Conservation (phyloP, 2,329 filamentous ascomycete species). For the Fusarium illudens region DNA sequence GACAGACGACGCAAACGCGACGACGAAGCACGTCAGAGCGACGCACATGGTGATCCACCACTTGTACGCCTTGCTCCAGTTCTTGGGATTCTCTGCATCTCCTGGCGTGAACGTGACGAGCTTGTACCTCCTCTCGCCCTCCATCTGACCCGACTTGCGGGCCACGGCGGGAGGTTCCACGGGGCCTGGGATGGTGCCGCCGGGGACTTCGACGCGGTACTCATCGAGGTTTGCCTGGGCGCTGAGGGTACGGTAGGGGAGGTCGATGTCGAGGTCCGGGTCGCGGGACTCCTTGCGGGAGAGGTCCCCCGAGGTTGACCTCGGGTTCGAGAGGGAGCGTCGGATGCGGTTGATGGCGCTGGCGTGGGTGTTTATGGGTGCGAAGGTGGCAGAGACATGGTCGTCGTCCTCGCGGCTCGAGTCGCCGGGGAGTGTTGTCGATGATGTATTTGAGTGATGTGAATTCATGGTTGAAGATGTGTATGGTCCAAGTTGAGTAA, state of each 20-base stretch:
- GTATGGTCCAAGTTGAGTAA: not conserved
- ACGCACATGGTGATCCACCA: conserved; percentile 91
- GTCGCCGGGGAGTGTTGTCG: conserved; percentile 28
- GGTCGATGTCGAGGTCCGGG: conserved; percentile 59
- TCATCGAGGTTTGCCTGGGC: conserved; percentile 70
- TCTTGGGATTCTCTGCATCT: conserved; percentile 84
- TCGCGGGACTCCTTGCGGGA: conserved; percentile 49
- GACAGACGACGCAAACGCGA: conserved; percentile 75
- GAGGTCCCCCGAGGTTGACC: conserved; percentile 12
- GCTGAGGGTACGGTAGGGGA: conserved; percentile 72
- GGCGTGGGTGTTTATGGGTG: conserved; percentile 35
- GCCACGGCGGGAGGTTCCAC: conserved; percentile 39
- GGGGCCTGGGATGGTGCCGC: conserved; percentile 67
- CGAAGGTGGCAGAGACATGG: conserved; percentile 22
- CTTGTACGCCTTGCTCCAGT: conserved; percentile 80
- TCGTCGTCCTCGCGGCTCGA: conserved; percentile 9
- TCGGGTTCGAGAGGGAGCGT: conserved; percentile 35
- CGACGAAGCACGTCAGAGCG: conserved; percentile 77
- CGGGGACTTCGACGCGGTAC: conserved; percentile 68
- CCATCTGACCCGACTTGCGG: conserved; percentile 24
- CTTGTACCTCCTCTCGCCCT: conserved; percentile 50
- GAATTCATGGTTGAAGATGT: conserved; percentile 13
- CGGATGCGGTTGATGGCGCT: conserved; percentile 30
- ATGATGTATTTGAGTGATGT: conserved; percentile 26
- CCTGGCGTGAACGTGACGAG: conserved; percentile 72